Evolutionary conservation across 2,329 filamentous ascomycete species (phyloP).

Genomic region (Teratosphaeria gauchensis): DNA sequence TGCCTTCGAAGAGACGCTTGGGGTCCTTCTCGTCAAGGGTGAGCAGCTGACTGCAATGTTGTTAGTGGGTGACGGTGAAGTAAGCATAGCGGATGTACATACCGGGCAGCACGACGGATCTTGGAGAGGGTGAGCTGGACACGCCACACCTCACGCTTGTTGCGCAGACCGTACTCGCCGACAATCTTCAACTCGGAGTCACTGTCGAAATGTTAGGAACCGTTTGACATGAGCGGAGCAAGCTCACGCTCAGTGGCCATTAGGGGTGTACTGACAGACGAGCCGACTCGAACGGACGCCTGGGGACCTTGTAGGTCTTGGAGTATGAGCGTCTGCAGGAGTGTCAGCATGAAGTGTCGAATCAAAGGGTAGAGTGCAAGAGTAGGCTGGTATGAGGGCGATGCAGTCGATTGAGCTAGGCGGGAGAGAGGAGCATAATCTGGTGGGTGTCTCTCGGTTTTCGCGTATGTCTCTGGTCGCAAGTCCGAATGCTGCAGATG

Average conservation of each 20-base stretch:
- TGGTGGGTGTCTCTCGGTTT: background rate
- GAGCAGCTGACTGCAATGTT: conserved; percentile 77
- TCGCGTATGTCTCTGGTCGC: background rate
- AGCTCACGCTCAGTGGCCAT: conserved; percentile 95
- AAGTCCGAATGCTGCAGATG: background rate
- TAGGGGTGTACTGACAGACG: conserved; percentile 87
- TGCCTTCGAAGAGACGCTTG: conserved; percentile 99
- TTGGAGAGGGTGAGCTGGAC: conserved; percentile 99
- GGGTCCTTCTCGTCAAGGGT: conserved; percentile 99
- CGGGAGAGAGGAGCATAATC: background rate
- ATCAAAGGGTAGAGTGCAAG: background rate
- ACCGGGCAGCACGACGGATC: conserved; percentile 99
- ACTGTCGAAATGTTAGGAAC: conserved; percentile 65
- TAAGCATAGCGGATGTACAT: conserved; percentile 32
- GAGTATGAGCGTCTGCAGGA: conserved; percentile 60
- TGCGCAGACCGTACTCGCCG: conserved; percentile 98
- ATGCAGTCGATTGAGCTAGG: background rate
- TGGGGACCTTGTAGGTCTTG: conserved; percentile 99
- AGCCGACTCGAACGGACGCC: conserved; percentile 98
- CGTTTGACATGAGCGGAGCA: conserved; percentile 94
- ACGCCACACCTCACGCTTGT: conserved; percentile 99
- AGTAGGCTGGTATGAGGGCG: background rate
- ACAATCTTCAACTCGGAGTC: conserved; percentile 99
- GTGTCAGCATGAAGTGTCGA: conserved; percentile 9
- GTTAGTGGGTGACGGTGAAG: conserved; percentile 10